Conservation (phyloP, 192 early-diverging fungal species). For the Coemansia sp. region DNA sequence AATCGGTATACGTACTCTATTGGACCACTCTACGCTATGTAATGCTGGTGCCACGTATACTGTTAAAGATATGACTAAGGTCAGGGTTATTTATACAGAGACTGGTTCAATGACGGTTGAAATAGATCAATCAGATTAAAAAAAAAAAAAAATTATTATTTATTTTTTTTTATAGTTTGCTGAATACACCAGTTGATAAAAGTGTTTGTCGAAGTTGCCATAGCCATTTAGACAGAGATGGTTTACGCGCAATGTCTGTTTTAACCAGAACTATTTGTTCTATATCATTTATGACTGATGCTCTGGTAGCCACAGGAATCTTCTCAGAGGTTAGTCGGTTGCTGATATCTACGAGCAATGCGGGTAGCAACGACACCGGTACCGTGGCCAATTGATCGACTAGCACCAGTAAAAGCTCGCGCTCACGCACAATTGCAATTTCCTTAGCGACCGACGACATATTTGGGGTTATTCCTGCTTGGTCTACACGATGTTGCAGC, state of each 20-base stretch:
- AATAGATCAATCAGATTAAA: conserved; percentile 15
- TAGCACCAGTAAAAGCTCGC: conserved; percentile 32
- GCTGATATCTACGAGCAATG: conserved; percentile 14
- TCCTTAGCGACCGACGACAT: not conserved
- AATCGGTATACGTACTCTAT: conserved; percentile 21
- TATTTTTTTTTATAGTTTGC: not conserved
- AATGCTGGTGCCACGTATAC: conserved; percentile 28
- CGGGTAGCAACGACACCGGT: conserved; percentile 26
- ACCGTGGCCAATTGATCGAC: conserved; percentile 12
- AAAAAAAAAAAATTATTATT: too few relatives aligned
- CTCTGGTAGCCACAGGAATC: not conserved
- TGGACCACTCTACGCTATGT: conserved; percentile 18
- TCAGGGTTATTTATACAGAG: not conserved
- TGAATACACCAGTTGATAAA: not conserved
- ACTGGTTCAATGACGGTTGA: conserved; percentile 4
- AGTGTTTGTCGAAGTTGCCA: conserved; percentile 23
- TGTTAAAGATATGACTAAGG: conserved; percentile 31
- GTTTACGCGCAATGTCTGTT: conserved; percentile 27
- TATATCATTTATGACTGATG: conserved; percentile 1
- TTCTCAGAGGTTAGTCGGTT: not conserved
- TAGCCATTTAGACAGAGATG: conserved; percentile 27
- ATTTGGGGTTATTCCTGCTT: not conserved
- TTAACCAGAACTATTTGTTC: conserved; percentile 15
- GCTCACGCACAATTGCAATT: not conserved
- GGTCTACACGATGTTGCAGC: conserved; percentile 8